phyloP scores from a whole-genome alignment of 2,329 filamentous ascomycete species.

The Alternaria sp. region DNA sequence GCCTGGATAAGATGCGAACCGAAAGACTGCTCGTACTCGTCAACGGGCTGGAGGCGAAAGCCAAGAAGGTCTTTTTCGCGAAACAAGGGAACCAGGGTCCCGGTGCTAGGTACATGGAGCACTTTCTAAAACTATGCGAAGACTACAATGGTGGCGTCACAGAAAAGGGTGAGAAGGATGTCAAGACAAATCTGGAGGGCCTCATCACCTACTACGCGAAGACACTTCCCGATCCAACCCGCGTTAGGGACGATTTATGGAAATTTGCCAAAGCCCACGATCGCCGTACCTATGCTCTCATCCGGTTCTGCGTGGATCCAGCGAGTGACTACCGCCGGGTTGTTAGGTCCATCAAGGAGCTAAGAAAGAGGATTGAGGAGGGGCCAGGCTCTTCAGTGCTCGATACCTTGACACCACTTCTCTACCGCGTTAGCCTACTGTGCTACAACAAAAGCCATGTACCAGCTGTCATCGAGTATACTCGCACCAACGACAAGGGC shows the following conservation, averaged over 20 bases:
- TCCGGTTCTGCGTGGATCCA: constrained; percentile 82
- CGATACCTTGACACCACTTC: constrained; percentile 79
- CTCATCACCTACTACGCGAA: constrained; percentile 76
- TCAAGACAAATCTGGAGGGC: constrained; percentile 72
- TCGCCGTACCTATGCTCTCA: constrained; percentile 84
- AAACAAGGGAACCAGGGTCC: constrained; percentile 79
- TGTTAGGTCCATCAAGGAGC: constrained; percentile 85
- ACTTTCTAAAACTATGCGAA: constrained; percentile 85
- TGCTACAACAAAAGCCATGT: constrained; percentile 96
- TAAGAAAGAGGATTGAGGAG: constrained; percentile 79
- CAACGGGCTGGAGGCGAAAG: constrained; percentile 75
- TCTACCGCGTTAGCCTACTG: constrained; percentile 83
- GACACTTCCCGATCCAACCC: constrained; percentile 76
- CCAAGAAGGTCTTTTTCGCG: constrained; percentile 87
- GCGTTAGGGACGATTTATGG: constrained; percentile 77
- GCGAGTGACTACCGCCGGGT: constrained; percentile 93
- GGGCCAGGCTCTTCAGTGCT: constrained; percentile 69
- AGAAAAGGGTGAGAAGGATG: constrained; percentile 69
- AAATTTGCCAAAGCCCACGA: constrained; percentile 93
- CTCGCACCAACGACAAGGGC: constrained; percentile 80
- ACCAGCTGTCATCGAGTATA: constrained; percentile 84
- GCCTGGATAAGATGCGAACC: constrained; percentile 78
- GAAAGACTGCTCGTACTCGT: constrained; percentile 85
- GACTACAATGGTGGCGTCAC: constrained; percentile 87
- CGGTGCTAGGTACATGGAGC: constrained; percentile 73